phyloP scores from a whole-genome alignment of 1,284 basidiomycete species.

The Sporisorium reilianum region DNA sequence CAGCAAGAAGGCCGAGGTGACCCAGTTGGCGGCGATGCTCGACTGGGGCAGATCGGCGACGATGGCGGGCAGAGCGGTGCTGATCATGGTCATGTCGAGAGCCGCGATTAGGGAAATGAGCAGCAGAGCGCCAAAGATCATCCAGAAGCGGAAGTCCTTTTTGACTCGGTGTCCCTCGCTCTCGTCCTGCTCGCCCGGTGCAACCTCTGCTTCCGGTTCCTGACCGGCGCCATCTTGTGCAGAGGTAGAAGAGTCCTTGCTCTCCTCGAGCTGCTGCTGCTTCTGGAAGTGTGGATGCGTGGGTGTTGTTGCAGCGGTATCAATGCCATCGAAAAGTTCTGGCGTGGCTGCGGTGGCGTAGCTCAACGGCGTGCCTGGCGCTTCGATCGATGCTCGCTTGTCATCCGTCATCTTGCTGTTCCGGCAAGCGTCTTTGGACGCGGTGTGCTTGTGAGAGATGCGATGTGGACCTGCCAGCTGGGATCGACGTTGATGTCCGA shows the following conservation, averaged over 20 bases:
- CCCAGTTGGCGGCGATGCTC: conserved; percentile 45
- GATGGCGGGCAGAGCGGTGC: conserved; percentile 48
- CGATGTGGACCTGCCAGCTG: neutral
- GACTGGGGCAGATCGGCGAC: conserved; percentile 31
- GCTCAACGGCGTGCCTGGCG: neutral
- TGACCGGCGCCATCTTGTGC: too few relatives aligned
- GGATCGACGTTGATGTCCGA: neutral
- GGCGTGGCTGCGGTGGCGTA: neutral
- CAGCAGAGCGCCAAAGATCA: conserved; percentile 24
- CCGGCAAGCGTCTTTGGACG: neutral
- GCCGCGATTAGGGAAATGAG: conserved; percentile 29
- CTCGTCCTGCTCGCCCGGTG: too few relatives aligned
- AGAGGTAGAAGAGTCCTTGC: neutral
- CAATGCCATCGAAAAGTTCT: neutral
- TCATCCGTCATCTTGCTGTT: neutral
- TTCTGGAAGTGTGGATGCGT: neutral
- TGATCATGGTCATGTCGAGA: conserved; percentile 56
- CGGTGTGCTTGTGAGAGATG: too few relatives aligned
- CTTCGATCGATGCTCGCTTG: conserved; percentile 7
- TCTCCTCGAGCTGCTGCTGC: neutral
- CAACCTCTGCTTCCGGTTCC: too few relatives aligned
- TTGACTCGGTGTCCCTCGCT: too few relatives aligned
- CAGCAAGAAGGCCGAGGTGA: conserved; percentile 51
- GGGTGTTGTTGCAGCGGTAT: neutral
- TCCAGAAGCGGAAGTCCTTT: conserved; percentile 30